Conservation (phyloP, 345 rosid species). For the Eucalyptus coolabah region DNA sequence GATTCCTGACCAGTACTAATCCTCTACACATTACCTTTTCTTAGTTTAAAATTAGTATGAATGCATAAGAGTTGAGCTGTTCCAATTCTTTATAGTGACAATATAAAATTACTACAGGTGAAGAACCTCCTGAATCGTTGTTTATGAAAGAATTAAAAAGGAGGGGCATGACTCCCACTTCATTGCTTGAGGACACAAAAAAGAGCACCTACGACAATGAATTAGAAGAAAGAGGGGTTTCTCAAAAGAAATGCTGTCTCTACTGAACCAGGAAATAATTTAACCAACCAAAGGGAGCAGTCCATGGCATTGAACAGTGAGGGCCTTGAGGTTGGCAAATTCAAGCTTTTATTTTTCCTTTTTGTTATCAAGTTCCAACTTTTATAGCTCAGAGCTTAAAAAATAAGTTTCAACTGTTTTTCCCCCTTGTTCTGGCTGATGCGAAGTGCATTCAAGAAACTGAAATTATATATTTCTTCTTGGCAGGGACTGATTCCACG, state of each 20-base stretch:
- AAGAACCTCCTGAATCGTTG: slow-evolving; percentile 87
- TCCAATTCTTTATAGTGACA: neutral
- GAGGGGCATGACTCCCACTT: slow-evolving; percentile 88
- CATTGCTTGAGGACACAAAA: slow-evolving; percentile 63
- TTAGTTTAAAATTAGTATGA: neutral
- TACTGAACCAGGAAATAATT: slow-evolving; percentile 39
- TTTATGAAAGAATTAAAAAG: slow-evolving; percentile 90
- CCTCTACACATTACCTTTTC: neutral
- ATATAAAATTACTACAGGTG: slow-evolving; percentile 31
- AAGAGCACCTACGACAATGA: slow-evolving; percentile 23
- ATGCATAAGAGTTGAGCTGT: neutral
- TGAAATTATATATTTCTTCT: neutral
- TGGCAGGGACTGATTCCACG: slow-evolving; percentile 92
- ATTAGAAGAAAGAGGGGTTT: slow-evolving; percentile 38
- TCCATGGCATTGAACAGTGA: slow-evolving; percentile 91
- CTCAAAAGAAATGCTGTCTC: slow-evolving; percentile 52
- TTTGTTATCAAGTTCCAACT: neutral
- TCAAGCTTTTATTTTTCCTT: neutral
- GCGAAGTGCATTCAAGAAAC: neutral
- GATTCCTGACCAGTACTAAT: neutral
- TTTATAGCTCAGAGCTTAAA: neutral
- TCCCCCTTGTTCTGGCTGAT: neutral
- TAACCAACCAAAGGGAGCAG: slow-evolving; percentile 71
- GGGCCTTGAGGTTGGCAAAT: slow-evolving; percentile 77
- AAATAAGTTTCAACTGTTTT: neutral